Conservation (phyloP, 495 filamentous ascomycete species). For the Aeminium ludgeri region DNA sequence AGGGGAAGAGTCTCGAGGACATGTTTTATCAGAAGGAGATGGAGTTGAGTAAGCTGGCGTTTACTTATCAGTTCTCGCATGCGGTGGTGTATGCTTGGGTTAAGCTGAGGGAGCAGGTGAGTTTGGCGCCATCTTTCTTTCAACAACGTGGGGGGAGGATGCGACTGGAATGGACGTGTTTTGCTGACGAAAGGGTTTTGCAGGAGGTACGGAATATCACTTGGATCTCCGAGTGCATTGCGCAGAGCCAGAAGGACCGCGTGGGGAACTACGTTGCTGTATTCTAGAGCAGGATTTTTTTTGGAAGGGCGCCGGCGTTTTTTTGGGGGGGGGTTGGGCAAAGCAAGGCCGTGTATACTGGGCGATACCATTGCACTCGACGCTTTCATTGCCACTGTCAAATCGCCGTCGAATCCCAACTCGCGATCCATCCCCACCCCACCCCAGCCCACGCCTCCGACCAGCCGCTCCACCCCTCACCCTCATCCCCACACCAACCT, state of each 20-base stretch:
- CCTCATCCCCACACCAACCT: too few species aligned
- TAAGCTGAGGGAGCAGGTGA: conserved; percentile 89
- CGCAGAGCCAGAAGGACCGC: conserved; percentile 97
- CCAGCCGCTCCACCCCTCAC: too few species aligned
- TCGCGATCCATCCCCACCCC: not conserved
- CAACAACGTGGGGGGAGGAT: too few species aligned
- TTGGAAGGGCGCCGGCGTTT: too few species aligned
- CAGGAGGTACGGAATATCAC: conserved; percentile 99
- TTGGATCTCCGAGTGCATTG: conserved; percentile 99
- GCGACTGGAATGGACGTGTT: too few species aligned
- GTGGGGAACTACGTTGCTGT: conserved; percentile 98
- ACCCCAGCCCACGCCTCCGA: too few species aligned
- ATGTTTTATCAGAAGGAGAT: conserved; percentile 99
- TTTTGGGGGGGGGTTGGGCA: too few species aligned
- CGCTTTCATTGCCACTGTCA: not conserved
- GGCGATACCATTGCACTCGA: too few species aligned
- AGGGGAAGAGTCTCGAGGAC: conserved; percentile 85
- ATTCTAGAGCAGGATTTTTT: conserved; percentile 46
- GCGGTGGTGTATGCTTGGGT: conserved; percentile 96
- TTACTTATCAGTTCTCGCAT: conserved; percentile 91
- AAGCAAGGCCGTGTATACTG: too few species aligned
- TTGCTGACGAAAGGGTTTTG: not conserved
- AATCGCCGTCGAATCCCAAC: not conserved
- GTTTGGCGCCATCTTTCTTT: conserved; percentile 19
- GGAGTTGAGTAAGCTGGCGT: conserved; percentile 87